Percentiles rank a stretch among this genome's conserved stretches.
Evolutionary conservation across 805 yeast genomes (phyloP).

Genomic region (Kodamaea laetipori): DNA sequence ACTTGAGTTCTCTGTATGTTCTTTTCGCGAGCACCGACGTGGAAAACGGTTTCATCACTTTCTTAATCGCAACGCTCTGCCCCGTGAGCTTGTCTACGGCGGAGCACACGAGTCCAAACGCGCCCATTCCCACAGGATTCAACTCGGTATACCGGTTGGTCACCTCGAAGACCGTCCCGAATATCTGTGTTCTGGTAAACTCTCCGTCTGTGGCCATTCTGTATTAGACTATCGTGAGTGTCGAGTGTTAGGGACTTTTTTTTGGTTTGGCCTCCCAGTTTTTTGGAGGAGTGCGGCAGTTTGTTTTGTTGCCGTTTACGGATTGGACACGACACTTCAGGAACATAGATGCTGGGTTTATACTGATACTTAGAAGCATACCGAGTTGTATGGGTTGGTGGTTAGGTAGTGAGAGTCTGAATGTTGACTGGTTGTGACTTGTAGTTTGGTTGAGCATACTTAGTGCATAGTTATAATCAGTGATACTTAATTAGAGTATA

Average conservation of each 20-base stretch:
- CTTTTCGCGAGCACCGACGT: constrained; percentile 95
- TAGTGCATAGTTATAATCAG: no score
- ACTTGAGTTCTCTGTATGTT: constrained; percentile 92
- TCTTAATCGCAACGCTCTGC: constrained; percentile 95
- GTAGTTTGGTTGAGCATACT: no score
- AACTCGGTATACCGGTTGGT: constrained; percentile 87
- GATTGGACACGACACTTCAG: no score
- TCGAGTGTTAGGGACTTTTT: no score
- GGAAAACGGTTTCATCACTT: constrained; percentile 95
- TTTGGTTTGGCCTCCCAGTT: no score
- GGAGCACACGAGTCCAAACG: constrained; percentile 96
- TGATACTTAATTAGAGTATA: no score
- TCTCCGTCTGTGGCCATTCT: constrained; percentile 47
- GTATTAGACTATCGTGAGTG: background rate
- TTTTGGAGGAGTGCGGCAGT: no score
- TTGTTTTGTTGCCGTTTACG: no score
- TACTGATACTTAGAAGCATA: no score
- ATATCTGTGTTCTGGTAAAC: constrained; percentile 79
- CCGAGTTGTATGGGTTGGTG: no score
- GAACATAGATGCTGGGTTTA: background rate
- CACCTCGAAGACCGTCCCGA: constrained; percentile 93
- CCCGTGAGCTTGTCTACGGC: constrained; percentile 89
- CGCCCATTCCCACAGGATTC: constrained; percentile 99
- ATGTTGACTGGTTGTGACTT: no score
- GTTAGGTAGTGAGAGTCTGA: no score